Base-by-base conservation (phyloP, 2,329 filamentous ascomycete genomes). In the Penicillium sp. region DNA sequence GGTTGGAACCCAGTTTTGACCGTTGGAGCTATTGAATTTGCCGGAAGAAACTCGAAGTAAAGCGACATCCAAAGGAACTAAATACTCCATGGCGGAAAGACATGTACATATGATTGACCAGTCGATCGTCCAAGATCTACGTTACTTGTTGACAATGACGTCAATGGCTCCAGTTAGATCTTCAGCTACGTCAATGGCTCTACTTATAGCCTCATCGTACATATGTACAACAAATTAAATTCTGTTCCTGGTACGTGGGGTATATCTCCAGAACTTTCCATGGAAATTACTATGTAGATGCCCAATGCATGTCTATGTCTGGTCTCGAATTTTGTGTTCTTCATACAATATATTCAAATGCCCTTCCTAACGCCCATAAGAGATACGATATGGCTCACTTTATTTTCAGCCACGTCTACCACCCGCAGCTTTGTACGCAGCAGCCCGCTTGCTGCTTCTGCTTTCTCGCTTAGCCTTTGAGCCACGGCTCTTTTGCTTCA, bases 381-480 rank as follows among this genome's bases (percentile, higher is more conserved):
- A 60, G 34, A 63, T 58, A 61, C 55, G 61, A 42, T 41, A 49
- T 54, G 27, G 25, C 48, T 52, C 50, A 12, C 35, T 56, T 52
- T 51, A 41, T 18, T 27, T 45, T 61, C 52, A 65, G 18, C 60
- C 60, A 54, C 63, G 67, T 54, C 68, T 69, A 15, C 69, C 69
- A 54, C 72, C 72, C 8, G 69, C 65, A 52, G 72, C 73, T 60
- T 68, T 72, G 62, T 73, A 79, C 16, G 73, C 71, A 7, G 75
- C 75, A 46, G 73, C 76, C 49, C 76, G 71, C 61, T 71, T 69
- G 54, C 67, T 72, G 59, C 75, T 76, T 35, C 76, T 65, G 46
- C 68, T 75, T 51, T 74, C 74, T 38, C 67, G 69, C 60, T 77
- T 76, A 23, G 69, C 73, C 55, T 73, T 71, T n/a, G 64, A 67